Base-by-base conservation (phyloP, 441 rosid species). In the Omphalea diandra region DNA sequence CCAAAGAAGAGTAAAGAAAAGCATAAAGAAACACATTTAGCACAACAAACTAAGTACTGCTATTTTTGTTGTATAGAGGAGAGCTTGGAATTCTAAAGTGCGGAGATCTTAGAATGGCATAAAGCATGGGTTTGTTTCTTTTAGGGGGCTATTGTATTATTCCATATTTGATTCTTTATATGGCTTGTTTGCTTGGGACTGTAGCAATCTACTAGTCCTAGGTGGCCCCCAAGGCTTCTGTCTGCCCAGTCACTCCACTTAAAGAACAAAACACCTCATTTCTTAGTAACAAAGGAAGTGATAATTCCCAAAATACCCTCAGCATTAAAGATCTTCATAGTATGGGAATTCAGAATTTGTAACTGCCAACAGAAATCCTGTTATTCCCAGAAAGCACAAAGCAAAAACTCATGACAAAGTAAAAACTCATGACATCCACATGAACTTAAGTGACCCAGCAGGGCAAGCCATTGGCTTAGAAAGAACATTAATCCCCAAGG, bases 231-330 rank as follows among this genome's bases (percentile, higher is more conserved):
- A 75, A 77, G 80, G 74, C 82, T 78, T 76, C 67, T 76, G 82
- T 80, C 86, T 77, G 71, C 73, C 80, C 33, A 58, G 79, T 77
- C 82, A 76, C 75, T 70, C 68, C 70, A 60, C 78, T 78, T 68
- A 81, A 80, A 68, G 75, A 77, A 71, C 80, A 77, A 67, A 80
- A 80, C 56, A 68, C 17, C 56, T 67, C 86, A 82, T 90, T 92
- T 82, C 94, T 88, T 90, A 87, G 76, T 79, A 77, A 63, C 91
- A 85, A 92, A 92, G 98, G 73, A 88, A 88, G n/a, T 53, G 29
- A 12, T 53, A 69, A 80, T 71, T 85, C 72, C 81, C 33, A 62
- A 49, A 73, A 72, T 74, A 63, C 78, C 84, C 87, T 63, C 57
- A 33, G 65, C 57, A n/a, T n/a, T 53, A 10, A 59, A 69, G 20